These are phyloP conservation scores for Cladosporium sp. DNA, from an alignment of 2,329 filamentous ascomycete species.

Conservation along the genomic window DNA sequence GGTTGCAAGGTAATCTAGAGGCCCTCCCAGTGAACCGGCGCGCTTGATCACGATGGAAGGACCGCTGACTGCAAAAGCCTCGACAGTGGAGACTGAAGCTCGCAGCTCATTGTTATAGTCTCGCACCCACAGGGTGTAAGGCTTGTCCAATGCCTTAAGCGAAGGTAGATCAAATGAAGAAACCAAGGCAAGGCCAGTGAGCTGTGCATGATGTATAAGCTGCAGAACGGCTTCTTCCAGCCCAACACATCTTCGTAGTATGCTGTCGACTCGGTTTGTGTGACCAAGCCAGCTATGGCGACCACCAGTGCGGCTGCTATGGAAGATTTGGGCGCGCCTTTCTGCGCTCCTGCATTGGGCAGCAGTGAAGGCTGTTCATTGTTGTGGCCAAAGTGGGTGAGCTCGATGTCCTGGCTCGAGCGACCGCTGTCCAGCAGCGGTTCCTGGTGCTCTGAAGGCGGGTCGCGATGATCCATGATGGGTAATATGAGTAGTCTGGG, in stretches of 20 bases:
- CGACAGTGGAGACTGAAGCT: slow-evolving; percentile 31
- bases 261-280: slow-evolving; percentile 37
- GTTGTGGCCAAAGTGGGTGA: slow-evolving; percentile 23
- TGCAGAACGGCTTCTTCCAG: slow-evolving; percentile 37
- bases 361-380: slow-evolving; percentile 24
- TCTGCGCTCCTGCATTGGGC: slow-evolving; percentile 9
- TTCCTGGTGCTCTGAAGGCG: slow-evolving; percentile 22
- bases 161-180: slow-evolving; percentile 29
- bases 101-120: slow-evolving; percentile 35
- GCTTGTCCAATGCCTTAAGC: slow-evolving; percentile 25
- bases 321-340: slow-evolving; percentile 8
- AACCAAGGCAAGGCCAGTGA: slow-evolving; percentile 36
- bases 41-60: slow-evolving; percentile 29
- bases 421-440: slow-evolving; percentile 27
- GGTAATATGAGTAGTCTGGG: not conserved
- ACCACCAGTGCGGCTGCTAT: slow-evolving; percentile 29
- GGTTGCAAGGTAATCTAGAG: slow-evolving; percentile 33
- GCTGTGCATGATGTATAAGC: slow-evolving; percentile 36
- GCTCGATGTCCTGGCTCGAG: slow-evolving; percentile 24
- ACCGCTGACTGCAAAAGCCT: slow-evolving; percentile 32
- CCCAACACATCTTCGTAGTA: slow-evolving; percentile 36
- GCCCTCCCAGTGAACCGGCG: slow-evolving; percentile 29
- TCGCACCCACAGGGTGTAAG: slow-evolving; percentile 32
- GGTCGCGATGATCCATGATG: slow-evolving; percentile 7
- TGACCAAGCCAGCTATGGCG: slow-evolving; percentile 33